These are phyloP conservation scores for Drechslerella stenobrocha DNA, from an alignment of 2,329 filamentous ascomycete species.

Conservation along the genomic window DNA sequence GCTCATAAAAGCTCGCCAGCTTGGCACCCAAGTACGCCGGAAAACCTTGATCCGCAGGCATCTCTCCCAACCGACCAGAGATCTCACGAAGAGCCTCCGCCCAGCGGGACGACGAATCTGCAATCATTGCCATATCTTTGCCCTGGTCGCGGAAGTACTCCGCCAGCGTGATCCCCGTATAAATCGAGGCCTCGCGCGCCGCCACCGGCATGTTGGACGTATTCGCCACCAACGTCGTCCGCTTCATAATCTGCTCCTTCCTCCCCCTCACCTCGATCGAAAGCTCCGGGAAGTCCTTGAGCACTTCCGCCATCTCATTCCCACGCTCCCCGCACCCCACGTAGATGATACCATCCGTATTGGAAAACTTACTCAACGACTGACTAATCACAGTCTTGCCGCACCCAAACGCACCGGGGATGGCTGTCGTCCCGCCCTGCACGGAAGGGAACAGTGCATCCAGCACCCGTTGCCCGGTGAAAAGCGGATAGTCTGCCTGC, in stretches of 20 bases:
- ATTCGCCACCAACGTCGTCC: slow-evolving; percentile 96
- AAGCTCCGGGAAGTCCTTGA: slow-evolving; percentile 99
- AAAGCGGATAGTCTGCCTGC: slow-evolving; percentile 83
- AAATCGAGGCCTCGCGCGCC: slow-evolving; percentile 96
- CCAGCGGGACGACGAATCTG: slow-evolving; percentile 96
- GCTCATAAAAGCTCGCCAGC: slow-evolving; percentile 98
- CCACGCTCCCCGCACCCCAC: slow-evolving; percentile 90
- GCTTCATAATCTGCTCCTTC: slow-evolving; percentile 99
- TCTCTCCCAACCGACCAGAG: slow-evolving; percentile 97
- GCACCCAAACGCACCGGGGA: slow-evolving; percentile 96
- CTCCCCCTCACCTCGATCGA: slow-evolving; percentile 91
- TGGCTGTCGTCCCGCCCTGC: slow-evolving; percentile 95
- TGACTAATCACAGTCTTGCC: slow-evolving; percentile 99
- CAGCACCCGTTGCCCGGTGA: slow-evolving; percentile 94
- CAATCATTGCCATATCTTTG: slow-evolving; percentile 99
- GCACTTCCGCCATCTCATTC: slow-evolving; percentile 99
- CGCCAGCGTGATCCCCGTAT: slow-evolving; percentile 90
- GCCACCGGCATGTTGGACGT: slow-evolving; percentile 99
- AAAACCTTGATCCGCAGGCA: slow-evolving; percentile 99
- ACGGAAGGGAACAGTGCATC: slow-evolving; percentile 96
- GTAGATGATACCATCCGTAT: slow-evolving; percentile 98
- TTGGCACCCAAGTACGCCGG: slow-evolving; percentile 95
- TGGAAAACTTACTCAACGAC: slow-evolving; percentile 98
- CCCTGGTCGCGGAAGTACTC: slow-evolving; percentile 98
- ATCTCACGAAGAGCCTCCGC: slow-evolving; percentile 98